phyloP scores from a whole-genome alignment of 2,329 filamentous ascomycete species.

The Magnaporthiopsis poae region DNA sequence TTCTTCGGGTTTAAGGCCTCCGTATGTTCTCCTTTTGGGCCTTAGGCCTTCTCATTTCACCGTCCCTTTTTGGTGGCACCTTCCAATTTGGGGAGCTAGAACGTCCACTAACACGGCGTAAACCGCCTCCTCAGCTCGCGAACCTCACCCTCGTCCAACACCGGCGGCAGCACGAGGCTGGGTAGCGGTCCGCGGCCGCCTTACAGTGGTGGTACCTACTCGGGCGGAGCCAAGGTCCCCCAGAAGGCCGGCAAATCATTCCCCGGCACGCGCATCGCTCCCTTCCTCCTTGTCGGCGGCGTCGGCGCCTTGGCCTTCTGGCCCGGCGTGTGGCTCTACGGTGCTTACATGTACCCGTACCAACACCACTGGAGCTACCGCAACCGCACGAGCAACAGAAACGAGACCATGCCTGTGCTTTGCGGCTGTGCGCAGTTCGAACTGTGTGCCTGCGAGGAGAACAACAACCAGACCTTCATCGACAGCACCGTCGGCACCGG shows the following conservation, averaged over 20 bases:
- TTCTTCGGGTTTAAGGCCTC: constrained; percentile 1
- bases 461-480: constrained; percentile 48
- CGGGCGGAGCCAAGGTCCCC: constrained; percentile 52
- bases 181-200: constrained; percentile 48
- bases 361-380: constrained; percentile 36
- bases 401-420: constrained; percentile 49
- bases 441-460: constrained; percentile 62
- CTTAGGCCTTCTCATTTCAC: constrained; percentile 6
- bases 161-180: constrained; percentile 42
- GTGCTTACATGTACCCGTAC: constrained; percentile 53
- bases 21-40: constrained; percentile 8
- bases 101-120: not conserved
- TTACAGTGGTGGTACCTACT: constrained; percentile 56
- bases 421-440: constrained; percentile 50
- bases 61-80: constrained; percentile 7
- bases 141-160: constrained; percentile 25
- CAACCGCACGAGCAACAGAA: constrained; percentile 40
- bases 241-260: constrained; percentile 46
- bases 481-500: constrained; percentile 56
- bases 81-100: constrained; percentile 4
- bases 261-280: constrained; percentile 40
- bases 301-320: constrained; percentile 40
- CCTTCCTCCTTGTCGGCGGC: constrained; percentile 39
- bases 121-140: not conserved
- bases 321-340: constrained; percentile 55